phyloP scores from a whole-genome alignment of 805 yeast species.

The Kodamaea kaohsiungensis region DNA sequence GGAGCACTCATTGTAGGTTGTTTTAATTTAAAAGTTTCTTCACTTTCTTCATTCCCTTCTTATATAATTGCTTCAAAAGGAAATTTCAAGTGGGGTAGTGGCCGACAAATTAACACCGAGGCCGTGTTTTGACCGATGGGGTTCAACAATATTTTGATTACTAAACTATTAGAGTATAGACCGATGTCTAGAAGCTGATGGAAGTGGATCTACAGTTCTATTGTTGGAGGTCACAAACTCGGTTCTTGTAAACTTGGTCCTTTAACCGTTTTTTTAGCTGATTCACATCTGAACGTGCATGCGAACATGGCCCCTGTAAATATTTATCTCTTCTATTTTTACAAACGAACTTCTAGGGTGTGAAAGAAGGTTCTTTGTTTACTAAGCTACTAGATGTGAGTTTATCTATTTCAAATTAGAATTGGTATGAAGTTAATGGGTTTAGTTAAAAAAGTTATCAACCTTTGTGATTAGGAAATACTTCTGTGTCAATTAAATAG shows the following conservation, averaged over 20 bases:
- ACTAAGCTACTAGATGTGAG: no score
- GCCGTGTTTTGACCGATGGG: neutral
- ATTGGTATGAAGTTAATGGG: no score
- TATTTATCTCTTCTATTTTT: no score
- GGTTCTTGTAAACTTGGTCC: neutral
- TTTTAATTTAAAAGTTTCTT: neutral
- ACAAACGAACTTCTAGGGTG: no score
- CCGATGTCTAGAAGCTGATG: neutral
- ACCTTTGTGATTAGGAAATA: no score
- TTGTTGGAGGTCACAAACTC: neutral
- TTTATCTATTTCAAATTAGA: no score
- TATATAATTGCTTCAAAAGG: neutral
- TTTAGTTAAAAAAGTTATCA: no score
- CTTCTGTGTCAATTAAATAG: no score
- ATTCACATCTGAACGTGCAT: neutral
- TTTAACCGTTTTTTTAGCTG: neutral
- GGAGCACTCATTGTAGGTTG: constrained; percentile 8
- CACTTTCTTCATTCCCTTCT: neutral
- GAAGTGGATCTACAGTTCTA: neutral
- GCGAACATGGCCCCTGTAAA: neutral
- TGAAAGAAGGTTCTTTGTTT: no score
- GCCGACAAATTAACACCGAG: neutral
- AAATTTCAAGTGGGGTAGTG: neutral
- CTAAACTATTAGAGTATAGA: neutral
- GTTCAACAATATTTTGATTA: neutral